phyloP scores from a whole-genome alignment of 352 stramenopile genomes.

The Albugo laibachii region DNA sequence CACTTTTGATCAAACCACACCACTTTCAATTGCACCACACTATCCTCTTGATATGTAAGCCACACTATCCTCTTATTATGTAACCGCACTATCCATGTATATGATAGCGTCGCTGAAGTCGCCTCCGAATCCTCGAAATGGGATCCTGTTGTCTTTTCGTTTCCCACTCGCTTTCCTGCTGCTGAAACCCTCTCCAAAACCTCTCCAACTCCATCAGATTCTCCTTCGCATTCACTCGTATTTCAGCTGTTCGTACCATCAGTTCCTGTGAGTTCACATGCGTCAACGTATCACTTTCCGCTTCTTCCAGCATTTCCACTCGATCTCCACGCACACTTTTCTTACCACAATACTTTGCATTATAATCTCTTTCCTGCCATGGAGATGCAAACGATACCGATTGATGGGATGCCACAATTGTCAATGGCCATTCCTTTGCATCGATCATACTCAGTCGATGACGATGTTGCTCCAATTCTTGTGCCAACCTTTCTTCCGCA shows the following conservation, averaged over 20 bases:
- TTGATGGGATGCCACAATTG: neutral
- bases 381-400: slow-evolving; percentile 20
- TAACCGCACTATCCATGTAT: too few relatives aligned
- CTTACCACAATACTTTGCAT: slow-evolving; percentile 5
- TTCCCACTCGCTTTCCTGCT: slow-evolving; percentile 36
- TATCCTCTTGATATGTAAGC: too few relatives aligned
- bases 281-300: slow-evolving; percentile 13
- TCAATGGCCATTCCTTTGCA: slow-evolving; percentile 6
- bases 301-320: slow-evolving; percentile 2
- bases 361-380: slow-evolving; percentile 60
- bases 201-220: slow-evolving; percentile 19
- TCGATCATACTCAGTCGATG: slow-evolving; percentile 4
- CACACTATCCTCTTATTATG: too few relatives aligned
- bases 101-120: slow-evolving; percentile 16
- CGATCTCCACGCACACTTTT: neutral
- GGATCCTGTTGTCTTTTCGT: slow-evolving; percentile 35
- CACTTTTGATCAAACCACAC: too few relatives aligned
- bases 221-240: slow-evolving; percentile 28
- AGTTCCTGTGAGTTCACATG: slow-evolving; percentile 55
- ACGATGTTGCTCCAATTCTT: slow-evolving; percentile 32
- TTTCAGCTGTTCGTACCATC: slow-evolving; percentile 36
- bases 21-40: too few relatives aligned
- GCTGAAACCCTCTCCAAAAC: slow-evolving; percentile 30
- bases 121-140: slow-evolving; percentile 35
- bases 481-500: slow-evolving; percentile 31